Percentiles rank a stretch among this genome's conserved stretches.
phyloP scores from a whole-genome alignment of 331 rosid genomes.

The Telfairia occidentalis region DNA sequence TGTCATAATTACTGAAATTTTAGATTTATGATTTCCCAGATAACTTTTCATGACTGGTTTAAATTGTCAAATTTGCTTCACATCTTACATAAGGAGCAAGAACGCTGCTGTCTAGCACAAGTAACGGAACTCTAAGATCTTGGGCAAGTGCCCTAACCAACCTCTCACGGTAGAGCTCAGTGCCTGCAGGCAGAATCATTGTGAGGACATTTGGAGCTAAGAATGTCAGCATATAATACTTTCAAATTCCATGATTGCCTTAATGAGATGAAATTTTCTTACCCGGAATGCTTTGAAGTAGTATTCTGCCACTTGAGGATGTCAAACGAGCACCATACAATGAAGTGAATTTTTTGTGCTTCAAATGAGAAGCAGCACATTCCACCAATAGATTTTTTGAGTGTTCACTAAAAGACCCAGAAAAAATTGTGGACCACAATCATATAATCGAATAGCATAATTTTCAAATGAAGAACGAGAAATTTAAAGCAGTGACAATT shows the following conservation, averaged over 20 bases:
- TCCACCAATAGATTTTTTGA: slow-evolving; percentile 70
- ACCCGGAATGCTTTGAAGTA: slow-evolving; percentile 93
- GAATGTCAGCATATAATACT: background rate
- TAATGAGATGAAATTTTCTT: slow-evolving; percentile 9
- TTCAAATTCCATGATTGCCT: background rate
- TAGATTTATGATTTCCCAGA: background rate
- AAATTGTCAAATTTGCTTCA: slow-evolving; percentile 8
- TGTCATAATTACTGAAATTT: slow-evolving; percentile 1
- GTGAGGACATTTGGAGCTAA: background rate
- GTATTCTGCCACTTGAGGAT: slow-evolving; percentile 81
- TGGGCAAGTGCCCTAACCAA: slow-evolving; percentile 82
- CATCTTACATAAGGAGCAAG: slow-evolving; percentile 84
- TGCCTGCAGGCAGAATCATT: slow-evolving; percentile 36
- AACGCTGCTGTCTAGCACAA: slow-evolving; percentile 78
- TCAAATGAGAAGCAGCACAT: slow-evolving; percentile 82
- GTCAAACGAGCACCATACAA: slow-evolving; percentile 62
- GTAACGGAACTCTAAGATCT: slow-evolving; percentile 70
- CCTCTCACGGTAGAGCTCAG: slow-evolving; percentile 92
- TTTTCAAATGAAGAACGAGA: slow-evolving; percentile 9
- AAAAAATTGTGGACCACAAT: slow-evolving; percentile 6
- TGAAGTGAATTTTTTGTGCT: slow-evolving; percentile 38
- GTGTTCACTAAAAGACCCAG: slow-evolving; percentile 38
- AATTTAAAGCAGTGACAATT: slow-evolving; percentile 22
- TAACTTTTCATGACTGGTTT: background rate
- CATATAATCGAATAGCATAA: slow-evolving; percentile 5